A percentile compares a stretch with the other conserved stretches of the same genome.
phyloP scores from a whole-genome alignment of 345 rosid species.

The Citrus mangshanensis region DNA sequence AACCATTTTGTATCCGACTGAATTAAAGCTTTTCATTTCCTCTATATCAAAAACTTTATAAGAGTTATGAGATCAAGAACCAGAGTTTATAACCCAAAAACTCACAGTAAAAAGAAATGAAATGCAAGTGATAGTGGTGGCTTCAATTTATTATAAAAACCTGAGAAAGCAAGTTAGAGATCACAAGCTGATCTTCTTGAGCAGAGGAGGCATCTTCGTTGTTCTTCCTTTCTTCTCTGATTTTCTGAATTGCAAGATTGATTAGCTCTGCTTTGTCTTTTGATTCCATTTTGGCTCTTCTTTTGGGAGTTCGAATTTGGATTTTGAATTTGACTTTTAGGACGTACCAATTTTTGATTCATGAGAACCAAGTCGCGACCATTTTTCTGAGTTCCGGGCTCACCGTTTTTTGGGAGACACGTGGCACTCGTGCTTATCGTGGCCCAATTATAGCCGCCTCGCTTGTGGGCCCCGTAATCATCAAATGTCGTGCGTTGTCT shows the following conservation, averaged over 20 bases:
- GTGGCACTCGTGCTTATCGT: background rate
- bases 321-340: background rate
- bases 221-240: constrained; percentile 39
- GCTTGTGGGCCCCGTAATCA: background rate
- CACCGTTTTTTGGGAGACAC: background rate
- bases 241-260: constrained; percentile 45
- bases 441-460: background rate
- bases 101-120: background rate
- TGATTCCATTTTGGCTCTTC: constrained; percentile 34
- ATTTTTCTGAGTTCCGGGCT: background rate
- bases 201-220: constrained; percentile 26
- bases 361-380: background rate
- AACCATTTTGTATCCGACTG: background rate
- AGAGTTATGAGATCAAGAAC: background rate
- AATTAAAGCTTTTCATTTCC: no score
- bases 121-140: background rate
- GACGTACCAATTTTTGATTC: background rate
- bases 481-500: background rate
- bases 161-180: constrained; percentile 60
- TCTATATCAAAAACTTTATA: background rate
- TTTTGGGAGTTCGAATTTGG: background rate
- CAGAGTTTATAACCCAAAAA: background rate
- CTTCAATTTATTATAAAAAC: constrained; percentile 21
- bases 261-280: constrained; percentile 36
- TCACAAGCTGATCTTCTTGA: constrained; percentile 42